These are phyloP conservation scores for Botrytis fragariae DNA, from an alignment of 2,329 filamentous ascomycete species.

Conservation along the genomic window DNA sequence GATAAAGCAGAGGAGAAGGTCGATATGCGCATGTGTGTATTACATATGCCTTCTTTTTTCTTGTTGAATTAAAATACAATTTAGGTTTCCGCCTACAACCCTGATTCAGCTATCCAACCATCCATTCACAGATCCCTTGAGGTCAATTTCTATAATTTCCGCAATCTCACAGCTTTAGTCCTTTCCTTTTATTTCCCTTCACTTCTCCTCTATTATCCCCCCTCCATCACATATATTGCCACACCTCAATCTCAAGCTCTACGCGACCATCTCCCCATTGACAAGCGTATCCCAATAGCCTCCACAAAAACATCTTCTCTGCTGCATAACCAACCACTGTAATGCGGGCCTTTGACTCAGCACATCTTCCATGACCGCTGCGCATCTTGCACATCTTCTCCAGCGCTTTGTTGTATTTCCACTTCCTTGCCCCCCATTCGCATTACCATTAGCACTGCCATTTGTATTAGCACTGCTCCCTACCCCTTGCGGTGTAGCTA, in stretches of 20 bases:
- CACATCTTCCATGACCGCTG: constrained; percentile 39
- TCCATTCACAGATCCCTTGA: neutral
- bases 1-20: neutral
- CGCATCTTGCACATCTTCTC: constrained; percentile 39
- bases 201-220: neutral
- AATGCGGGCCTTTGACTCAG: constrained; percentile 33
- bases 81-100: neutral
- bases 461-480: constrained; percentile 5
- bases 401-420: constrained; percentile 23
- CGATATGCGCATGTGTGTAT: neutral
- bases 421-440: neutral
- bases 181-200: too few species aligned
- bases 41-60: neutral
- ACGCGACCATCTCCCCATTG: constrained; percentile 34
- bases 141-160: neutral
- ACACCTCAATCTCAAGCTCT: neutral
- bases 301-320: constrained; percentile 38
- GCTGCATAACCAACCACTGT: constrained; percentile 40
- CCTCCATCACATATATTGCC: neutral
- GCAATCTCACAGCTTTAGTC: neutral
- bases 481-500: neutral
- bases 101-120: too few species aligned
- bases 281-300: constrained; percentile 38
- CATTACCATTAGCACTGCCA: constrained; percentile 7
- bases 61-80: neutral